Percentiles rank a stretch among this genome's conserved stretches.
These are phyloP conservation scores for Mikania micrantha DNA, from an alignment of 129 eudicot species.

Conservation along the genomic window DNA sequence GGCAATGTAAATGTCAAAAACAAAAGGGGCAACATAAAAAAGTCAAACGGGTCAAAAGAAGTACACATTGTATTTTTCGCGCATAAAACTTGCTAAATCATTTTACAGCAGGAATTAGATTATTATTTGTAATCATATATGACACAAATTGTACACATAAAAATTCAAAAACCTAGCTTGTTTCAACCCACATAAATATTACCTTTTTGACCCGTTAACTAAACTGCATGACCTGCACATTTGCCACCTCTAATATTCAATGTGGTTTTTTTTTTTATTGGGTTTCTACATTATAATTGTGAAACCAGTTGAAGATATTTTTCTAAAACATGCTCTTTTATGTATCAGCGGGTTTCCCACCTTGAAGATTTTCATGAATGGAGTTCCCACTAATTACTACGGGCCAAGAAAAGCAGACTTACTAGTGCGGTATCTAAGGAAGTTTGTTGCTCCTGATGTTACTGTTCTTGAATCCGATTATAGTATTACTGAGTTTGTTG, in stretches of 20 bases:
- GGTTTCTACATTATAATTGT: not conserved
- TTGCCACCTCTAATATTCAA: not conserved
- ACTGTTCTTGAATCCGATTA: constrained; percentile 68
- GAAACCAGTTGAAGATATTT: not conserved
- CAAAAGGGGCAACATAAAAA: not conserved
- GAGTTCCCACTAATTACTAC: constrained; percentile 74
- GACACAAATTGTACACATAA: not conserved
- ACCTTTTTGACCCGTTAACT: not conserved
- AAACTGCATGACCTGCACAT: not conserved
- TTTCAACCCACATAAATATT: not conserved
- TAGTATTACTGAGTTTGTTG: constrained; percentile 58
- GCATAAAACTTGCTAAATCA: not conserved
- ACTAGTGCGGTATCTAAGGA: constrained; percentile 63
- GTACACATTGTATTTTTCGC: not conserved
- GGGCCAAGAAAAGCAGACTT: constrained; percentile 88
- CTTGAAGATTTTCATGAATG: constrained; percentile 81
- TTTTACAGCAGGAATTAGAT: not conserved
- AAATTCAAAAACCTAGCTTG: not conserved
- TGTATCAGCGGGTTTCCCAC: constrained; percentile 90
- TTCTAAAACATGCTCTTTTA: constrained; percentile 9
- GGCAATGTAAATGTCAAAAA: not conserved
- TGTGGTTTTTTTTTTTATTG: not conserved
- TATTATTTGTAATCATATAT: not conserved
- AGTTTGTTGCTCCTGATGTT: constrained; percentile 93
- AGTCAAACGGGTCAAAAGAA: not conserved